Percentiles rank a stretch among this genome's conserved stretches.
Evolutionary conservation across 176 grass and related monocot genomes (phyloP).

Genomic region (Tuctoria greenei): DNA sequence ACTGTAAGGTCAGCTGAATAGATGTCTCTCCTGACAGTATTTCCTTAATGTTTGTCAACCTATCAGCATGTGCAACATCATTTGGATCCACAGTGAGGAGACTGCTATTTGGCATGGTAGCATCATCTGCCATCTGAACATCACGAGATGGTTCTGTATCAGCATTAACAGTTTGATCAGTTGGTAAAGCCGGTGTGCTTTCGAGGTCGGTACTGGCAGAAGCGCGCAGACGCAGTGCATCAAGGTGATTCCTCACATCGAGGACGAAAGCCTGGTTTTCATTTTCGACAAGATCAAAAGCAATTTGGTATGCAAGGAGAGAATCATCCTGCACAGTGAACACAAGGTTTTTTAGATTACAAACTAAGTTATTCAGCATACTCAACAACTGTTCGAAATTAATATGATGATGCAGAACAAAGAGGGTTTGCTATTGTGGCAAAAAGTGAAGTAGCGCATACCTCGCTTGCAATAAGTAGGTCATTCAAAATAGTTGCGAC

Average conservation of each 20-base stretch:
- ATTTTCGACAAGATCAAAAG: constrained; percentile 83
- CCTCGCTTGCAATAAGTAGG: constrained; percentile 59
- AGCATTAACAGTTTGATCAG: constrained; percentile 41
- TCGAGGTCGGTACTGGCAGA: not conserved
- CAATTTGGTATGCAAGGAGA: constrained; percentile 76
- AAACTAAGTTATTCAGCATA: no score
- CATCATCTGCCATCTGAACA: constrained; percentile 61
- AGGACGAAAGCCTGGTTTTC: constrained; percentile 89
- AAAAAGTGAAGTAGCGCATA: constrained; percentile 16
- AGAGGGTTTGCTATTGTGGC: not conserved
- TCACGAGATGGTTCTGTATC: constrained; percentile 44
- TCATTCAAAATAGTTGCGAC: constrained; percentile 75
- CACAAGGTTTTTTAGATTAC: not conserved
- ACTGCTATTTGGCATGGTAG: constrained; percentile 42
- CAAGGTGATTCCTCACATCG: constrained; percentile 50
- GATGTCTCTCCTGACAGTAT: constrained; percentile 76
- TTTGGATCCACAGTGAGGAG: constrained; percentile 42
- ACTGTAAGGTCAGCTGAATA: constrained; percentile 80
- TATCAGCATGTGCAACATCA: constrained; percentile 41
- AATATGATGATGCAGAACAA: not conserved
- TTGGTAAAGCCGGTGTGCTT: constrained; percentile 19
- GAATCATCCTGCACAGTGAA: constrained; percentile 67
- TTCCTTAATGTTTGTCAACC: constrained; percentile 59
- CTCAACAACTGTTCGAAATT: not conserved
- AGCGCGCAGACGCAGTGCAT: constrained; percentile 11